Conservation (phyloP, 768 basidiomycete species). For the Gyrodon lividus region DNA sequence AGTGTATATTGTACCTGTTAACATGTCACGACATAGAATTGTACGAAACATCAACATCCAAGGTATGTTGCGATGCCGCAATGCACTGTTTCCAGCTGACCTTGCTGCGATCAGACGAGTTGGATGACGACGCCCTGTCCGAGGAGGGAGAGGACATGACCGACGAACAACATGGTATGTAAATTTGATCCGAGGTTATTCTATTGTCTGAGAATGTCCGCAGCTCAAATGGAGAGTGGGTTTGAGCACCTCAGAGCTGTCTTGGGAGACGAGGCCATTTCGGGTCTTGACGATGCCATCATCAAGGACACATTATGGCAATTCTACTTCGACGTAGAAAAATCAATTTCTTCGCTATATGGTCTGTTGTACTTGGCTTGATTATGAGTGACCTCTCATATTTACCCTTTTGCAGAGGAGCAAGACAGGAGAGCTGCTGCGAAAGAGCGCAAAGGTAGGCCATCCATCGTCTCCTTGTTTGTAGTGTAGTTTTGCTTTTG, state of each 20-base stretch:
- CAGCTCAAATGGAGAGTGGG: constrained; percentile 69
- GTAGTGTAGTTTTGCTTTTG: constrained; percentile 37
- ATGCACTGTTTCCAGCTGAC: neutral
- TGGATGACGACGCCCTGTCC: constrained; percentile 78
- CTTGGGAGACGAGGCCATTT: constrained; percentile 62
- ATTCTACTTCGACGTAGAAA: constrained; percentile 79
- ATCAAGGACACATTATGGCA: constrained; percentile 87
- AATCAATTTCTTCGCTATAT: constrained; percentile 69
- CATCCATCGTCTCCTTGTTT: constrained; percentile 21
- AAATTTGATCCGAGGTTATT: neutral
- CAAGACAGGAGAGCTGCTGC: constrained; percentile 60
- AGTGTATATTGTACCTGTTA: constrained; percentile 13
- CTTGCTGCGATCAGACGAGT: constrained; percentile 58
- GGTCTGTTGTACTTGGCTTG: constrained; percentile 46
- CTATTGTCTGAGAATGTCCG: constrained; percentile 12
- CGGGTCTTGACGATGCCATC: constrained; percentile 68
- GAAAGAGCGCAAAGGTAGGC: constrained; percentile 85
- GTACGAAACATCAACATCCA: constrained; percentile 82
- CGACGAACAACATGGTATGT: constrained; percentile 76
- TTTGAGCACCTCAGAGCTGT: constrained; percentile 65
- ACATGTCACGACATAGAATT: constrained; percentile 91
- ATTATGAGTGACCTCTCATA: neutral
- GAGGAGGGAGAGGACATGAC: constrained; percentile 81
- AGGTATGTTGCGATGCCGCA: constrained; percentile 38
- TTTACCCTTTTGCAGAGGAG: constrained; percentile 50